A percentile compares a stretch with the other conserved stretches of the same genome.
phyloP scores from a whole-genome alignment of 2,329 filamentous ascomycete species.

The Tolypocladium inflatum region DNA sequence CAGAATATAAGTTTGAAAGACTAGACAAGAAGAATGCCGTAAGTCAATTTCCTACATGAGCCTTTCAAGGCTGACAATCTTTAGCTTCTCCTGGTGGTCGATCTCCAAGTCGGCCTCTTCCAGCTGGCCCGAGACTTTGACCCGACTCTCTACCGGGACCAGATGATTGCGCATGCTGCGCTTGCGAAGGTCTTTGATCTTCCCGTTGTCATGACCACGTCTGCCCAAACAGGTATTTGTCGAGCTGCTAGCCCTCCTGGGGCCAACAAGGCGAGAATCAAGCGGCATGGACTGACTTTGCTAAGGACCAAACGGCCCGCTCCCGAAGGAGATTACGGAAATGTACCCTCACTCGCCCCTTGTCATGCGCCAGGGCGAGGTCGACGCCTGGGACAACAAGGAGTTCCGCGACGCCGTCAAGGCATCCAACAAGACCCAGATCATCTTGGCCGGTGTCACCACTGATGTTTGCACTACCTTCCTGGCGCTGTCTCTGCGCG shows the following conservation, averaged over 20 bases:
- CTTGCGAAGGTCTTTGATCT: neutral
- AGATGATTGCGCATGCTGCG: constrained; percentile 61
- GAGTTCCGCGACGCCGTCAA: constrained; percentile 57
- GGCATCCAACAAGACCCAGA: constrained; percentile 56
- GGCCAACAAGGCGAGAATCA: neutral
- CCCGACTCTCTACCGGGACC: constrained; percentile 53
- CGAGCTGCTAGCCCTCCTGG: neutral
- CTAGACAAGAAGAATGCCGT: neutral
- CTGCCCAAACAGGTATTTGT: neutral
- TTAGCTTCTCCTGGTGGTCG: constrained; percentile 25
- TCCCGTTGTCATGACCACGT: neutral
- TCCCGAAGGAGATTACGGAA: neutral
- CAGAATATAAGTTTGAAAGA: neutral
- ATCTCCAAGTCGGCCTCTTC: constrained; percentile 27
- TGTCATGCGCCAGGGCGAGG: constrained; percentile 60
- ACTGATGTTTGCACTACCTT: constrained; percentile 72
- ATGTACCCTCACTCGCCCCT: constrained; percentile 58
- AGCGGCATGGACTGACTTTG: neutral
- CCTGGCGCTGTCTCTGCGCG: constrained; percentile 60
- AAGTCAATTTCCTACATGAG: neutral
- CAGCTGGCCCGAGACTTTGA: constrained; percentile 54
- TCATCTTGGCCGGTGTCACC: constrained; percentile 63
- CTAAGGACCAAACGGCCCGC: neutral
- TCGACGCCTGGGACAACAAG: constrained; percentile 68
- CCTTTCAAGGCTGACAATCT: neutral